Conservation (phyloP, 2,329 filamentous ascomycete species). For the Aspergillus sp. region DNA sequence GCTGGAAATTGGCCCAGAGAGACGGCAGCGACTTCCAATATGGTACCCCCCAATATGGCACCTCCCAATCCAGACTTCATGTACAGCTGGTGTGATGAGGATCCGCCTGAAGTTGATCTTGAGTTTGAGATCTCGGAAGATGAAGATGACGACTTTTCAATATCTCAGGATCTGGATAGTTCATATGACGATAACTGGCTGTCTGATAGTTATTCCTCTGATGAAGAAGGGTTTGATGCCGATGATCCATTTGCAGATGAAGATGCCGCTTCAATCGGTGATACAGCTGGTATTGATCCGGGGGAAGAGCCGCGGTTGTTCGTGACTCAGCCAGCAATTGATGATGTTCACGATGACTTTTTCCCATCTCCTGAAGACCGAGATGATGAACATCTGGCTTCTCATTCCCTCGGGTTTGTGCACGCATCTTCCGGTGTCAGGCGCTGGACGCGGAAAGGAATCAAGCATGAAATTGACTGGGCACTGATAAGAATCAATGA, state of each 20-base stretch:
- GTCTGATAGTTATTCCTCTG: slow-evolving; percentile 46
- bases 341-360: slow-evolving; percentile 78
- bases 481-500: slow-evolving; percentile 77
- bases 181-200: slow-evolving; percentile 40
- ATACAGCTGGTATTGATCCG: slow-evolving; percentile 71
- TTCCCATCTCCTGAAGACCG: slow-evolving; percentile 74
- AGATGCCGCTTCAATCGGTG: slow-evolving; percentile 58
- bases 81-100: slow-evolving; percentile 35
- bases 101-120: slow-evolving; percentile 32
- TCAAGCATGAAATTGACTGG: slow-evolving; percentile 94
- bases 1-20: slow-evolving; percentile 34
- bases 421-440: slow-evolving; percentile 88
- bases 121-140: slow-evolving; percentile 52
- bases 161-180: slow-evolving; percentile 32
- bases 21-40: too few relatives aligned
- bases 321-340: slow-evolving; percentile 86
- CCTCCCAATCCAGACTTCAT: slow-evolving; percentile 26
- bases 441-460: slow-evolving; percentile 63
- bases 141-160: slow-evolving; percentile 41
- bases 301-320: slow-evolving; percentile 72
- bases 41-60: slow-evolving; percentile 14
- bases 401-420: slow-evolving; percentile 74
- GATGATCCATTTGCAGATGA: slow-evolving; percentile 53
- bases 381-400: slow-evolving; percentile 75
- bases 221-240: slow-evolving; percentile 44